Base-by-base conservation (phyloP, 192 early-diverging fungal genomes). In the Rhizophagus prolifer region DNA sequence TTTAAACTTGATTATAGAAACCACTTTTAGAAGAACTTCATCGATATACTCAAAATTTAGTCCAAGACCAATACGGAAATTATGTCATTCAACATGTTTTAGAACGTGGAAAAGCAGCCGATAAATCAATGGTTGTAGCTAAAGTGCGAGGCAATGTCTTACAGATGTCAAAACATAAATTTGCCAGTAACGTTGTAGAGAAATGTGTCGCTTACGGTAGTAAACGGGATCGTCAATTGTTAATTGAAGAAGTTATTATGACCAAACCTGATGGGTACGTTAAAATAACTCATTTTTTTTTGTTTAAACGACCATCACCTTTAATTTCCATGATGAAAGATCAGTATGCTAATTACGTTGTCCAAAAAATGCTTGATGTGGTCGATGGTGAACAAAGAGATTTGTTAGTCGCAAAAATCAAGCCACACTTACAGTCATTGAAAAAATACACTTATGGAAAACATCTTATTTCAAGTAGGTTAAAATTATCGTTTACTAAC, bases 281-380 rank as follows among this genome's bases (percentile, higher is more conserved):
- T 23, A 25, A 13, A 46, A 46, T 2, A 78, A 21, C 54, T 31
- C 58, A 10, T 58, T 23, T 69, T 80, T 25, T 28, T 63, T 26
- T 31, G 21, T 46, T 21, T 38, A 38, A 50, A 12, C 58, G 58
- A 75, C 71, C 94, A 8, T 90, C 88, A 13, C 90, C 94, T 14
- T 83, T 99, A 79, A 89, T 95, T 65, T 84, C 89, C n/a, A 97
- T 99, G 96, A 99, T 99, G 97, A 98, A 98, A 86, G 97, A 99
- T 86, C 97, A 99, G 84, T 99, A 96, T 80, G 97, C 97, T 61
- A 99, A 99, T 81, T 99, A 99, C 83, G 97, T 99, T 36, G 94
- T 99, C 58, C 97, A 99, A 82, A 99, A 99, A 83, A 96, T 99
- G 95, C 86, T 99, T 65, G 97, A 99, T 84, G 96, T 98, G 50